Evolutionary conservation across 2,329 filamentous ascomycete genomes (phyloP).

Genomic region (Microdochium trichocladiopsis): DNA sequence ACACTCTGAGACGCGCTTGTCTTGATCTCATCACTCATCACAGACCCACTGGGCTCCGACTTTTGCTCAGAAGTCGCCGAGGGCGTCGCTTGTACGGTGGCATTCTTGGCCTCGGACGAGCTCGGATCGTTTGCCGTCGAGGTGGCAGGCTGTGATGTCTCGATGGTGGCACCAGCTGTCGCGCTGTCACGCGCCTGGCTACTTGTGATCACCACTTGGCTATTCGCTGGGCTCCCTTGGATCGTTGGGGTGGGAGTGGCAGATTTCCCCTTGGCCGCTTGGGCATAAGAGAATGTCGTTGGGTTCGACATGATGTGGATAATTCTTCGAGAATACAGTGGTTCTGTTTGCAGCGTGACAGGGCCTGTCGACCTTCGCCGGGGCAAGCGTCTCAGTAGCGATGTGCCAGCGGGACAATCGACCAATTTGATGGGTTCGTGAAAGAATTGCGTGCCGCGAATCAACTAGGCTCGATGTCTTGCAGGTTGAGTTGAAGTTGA

Average conservation of each 20-base stretch:
- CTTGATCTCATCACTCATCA: neutral
- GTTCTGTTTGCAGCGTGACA: neutral
- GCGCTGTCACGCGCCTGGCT: slow-evolving; percentile 19
- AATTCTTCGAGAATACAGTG: neutral
- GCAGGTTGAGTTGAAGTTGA: neutral
- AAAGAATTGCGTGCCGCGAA: neutral
- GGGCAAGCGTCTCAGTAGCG: neutral
- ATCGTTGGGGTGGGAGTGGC: slow-evolving; percentile 23
- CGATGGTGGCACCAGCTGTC: slow-evolving; percentile 17
- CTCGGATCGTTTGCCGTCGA: neutral
- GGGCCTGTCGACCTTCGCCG: neutral
- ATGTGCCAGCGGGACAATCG: neutral
- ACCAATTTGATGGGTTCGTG: neutral
- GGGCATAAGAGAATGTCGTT: slow-evolving; percentile 82
- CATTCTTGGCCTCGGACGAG: neutral
- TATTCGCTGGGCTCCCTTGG: slow-evolving; percentile 16
- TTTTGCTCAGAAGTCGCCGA: neutral
- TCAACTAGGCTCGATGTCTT: neutral
- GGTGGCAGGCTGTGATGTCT: neutral
- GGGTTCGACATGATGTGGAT: slow-evolving; percentile 40
- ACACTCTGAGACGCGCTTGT: slow-evolving; percentile 21
- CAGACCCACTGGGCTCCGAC: neutral
- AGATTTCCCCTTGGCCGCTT: slow-evolving; percentile 80
- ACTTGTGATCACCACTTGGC: slow-evolving; percentile 19
- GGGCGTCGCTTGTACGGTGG: neutral